phyloP scores from a whole-genome alignment of 2,329 filamentous ascomycete species.

The Ceratocystiopsis sp. region DNA sequence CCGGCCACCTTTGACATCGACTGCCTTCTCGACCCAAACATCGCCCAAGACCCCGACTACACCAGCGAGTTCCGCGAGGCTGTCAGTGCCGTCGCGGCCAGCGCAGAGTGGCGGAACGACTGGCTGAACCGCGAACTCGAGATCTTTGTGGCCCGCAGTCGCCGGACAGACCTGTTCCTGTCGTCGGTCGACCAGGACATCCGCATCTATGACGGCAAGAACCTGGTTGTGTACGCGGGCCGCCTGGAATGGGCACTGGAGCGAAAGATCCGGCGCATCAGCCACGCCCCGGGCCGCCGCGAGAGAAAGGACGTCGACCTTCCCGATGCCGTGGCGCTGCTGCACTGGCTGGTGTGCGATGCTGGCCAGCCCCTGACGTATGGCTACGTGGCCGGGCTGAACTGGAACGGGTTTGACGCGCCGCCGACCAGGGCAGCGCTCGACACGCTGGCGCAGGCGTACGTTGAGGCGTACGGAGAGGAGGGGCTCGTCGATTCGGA shows the following conservation, averaged over 20 bases:
- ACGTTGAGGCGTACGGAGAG: too few relatives aligned
- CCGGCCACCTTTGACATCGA: background rate
- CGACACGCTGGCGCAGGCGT: too few relatives aligned
- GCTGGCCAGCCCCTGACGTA: background rate
- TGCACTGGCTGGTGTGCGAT: background rate
- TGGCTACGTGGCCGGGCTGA: background rate
- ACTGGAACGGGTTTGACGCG: slow-evolving; percentile 1
- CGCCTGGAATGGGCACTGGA: slow-evolving; percentile 1
- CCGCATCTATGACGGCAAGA: background rate
- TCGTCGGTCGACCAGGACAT: background rate
- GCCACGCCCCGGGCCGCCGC: background rate
- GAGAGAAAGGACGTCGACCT: background rate
- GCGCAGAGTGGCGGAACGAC: too few relatives aligned
- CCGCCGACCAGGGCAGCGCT: background rate
- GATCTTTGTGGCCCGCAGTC: background rate
- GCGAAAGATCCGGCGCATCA: background rate
- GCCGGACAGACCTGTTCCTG: background rate
- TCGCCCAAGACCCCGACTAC: background rate
- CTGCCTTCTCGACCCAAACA: background rate
- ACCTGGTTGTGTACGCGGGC: background rate
- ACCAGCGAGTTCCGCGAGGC: background rate
- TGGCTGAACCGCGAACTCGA: background rate
- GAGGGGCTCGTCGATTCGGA: too few relatives aligned
- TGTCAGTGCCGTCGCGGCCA: background rate
- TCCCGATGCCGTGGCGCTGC: background rate